Conservation (phyloP, 176 grass and related monocot species). For the Oryza coarctata region DNA sequence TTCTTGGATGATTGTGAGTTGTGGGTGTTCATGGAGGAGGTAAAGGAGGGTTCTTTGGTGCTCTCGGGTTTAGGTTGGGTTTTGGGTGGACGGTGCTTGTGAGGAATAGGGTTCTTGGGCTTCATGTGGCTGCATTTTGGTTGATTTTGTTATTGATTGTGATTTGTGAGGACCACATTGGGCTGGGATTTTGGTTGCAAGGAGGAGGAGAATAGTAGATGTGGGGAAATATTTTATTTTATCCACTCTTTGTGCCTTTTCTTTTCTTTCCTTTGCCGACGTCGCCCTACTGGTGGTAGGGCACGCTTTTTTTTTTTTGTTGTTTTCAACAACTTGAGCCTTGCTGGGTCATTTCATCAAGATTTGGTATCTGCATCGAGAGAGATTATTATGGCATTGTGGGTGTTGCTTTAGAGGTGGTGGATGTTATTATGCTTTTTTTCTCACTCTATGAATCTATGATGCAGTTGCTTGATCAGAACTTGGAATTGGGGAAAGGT, state of each 20-base stretch:
- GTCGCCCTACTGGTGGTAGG: neutral
- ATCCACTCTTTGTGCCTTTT: neutral
- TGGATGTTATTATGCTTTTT: no score
- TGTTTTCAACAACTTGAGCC: neutral
- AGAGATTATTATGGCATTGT: conserved; percentile 16
- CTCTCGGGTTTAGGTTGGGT: conserved; percentile 1
- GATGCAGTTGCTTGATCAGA: conserved; percentile 21
- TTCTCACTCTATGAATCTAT: neutral
- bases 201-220: neutral
- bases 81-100: neutral
- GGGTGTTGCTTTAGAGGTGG: conserved; percentile 33
- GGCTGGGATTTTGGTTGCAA: neutral
- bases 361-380: conserved; percentile 21
- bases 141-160: neutral
- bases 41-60: conserved; percentile 15
- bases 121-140: neutral
- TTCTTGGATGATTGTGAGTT: neutral
- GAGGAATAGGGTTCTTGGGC: neutral
- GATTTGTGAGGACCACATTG: conserved; percentile 7
- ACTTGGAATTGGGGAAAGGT: conserved; percentile 33
- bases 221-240: neutral
- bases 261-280: conserved; percentile 11
- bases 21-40: neutral
- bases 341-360: neutral
- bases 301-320: neutral